A percentile compares a stretch with the other conserved stretches of the same genome.
These are phyloP conservation scores for Saururus chinensis DNA, from an alignment of 164 flowering plant species.

Conservation along the genomic window DNA sequence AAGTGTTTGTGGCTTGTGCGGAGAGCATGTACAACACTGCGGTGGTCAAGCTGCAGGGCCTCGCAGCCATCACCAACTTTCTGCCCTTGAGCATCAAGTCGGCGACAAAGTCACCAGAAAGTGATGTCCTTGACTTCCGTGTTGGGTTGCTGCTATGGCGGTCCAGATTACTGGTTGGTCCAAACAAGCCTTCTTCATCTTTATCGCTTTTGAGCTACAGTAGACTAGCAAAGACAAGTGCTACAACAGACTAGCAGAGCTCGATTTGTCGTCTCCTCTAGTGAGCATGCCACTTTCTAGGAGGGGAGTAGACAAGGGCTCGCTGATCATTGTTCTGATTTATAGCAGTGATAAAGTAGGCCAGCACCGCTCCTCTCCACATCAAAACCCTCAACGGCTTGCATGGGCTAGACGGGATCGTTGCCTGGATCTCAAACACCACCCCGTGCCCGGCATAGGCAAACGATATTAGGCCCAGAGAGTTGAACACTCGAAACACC, in stretches of 20 bases:
- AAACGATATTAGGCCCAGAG: slow-evolving; percentile 74
- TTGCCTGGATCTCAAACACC: slow-evolving; percentile 86
- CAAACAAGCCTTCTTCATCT: too few species aligned
- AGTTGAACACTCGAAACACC: slow-evolving; percentile 75
- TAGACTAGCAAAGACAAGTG: too few species aligned
- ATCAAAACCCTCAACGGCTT: slow-evolving; percentile 68
- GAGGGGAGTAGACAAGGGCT: too few species aligned
- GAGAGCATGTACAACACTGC: slow-evolving; percentile 53
- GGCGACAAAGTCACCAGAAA: too few species aligned
- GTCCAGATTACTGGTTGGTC: too few species aligned
- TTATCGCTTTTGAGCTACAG: too few species aligned
- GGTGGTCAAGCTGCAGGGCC: slow-evolving; percentile 43
- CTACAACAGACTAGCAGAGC: too few species aligned
- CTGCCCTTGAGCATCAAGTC: not conserved
- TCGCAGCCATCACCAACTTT: slow-evolving; percentile 49
- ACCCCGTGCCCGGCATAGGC: slow-evolving; percentile 87
- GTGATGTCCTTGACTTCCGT: not conserved
- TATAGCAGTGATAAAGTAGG: slow-evolving; percentile 61
- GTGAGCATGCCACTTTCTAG: too few species aligned
- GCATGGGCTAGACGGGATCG: slow-evolving; percentile 81
- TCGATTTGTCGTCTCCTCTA: too few species aligned
- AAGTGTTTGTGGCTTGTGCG: slow-evolving; percentile 68
- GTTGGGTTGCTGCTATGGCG: too few species aligned
- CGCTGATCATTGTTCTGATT: too few species aligned
- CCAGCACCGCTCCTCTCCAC: slow-evolving; percentile 77